phyloP scores from a whole-genome alignment of 1,284 basidiomycete genomes.

The Chiua sp. region DNA sequence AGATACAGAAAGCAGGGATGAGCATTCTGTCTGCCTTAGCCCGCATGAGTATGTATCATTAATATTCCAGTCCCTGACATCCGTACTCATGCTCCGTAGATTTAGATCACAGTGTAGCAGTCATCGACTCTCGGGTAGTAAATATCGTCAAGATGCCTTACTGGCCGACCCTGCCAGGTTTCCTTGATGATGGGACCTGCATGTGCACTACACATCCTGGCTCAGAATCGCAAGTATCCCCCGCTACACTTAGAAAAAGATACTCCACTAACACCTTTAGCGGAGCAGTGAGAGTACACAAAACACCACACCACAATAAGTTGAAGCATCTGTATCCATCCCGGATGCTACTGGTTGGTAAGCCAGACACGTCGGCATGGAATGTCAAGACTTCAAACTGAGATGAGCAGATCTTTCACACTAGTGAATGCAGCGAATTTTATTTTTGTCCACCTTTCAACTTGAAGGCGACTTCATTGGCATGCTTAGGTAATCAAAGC shows the following conservation, averaged over 20 bases:
- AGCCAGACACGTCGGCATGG: constrained; percentile 17
- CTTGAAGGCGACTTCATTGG: too few species aligned
- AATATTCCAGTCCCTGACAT: neutral
- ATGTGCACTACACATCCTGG: too few species aligned
- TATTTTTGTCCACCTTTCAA: too few species aligned
- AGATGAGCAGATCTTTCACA: constrained; percentile 7
- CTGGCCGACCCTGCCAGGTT: too few species aligned
- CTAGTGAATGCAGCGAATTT: too few species aligned
- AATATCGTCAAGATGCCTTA: constrained; percentile 12
- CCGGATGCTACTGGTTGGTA: constrained; percentile 22
- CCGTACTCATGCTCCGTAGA: neutral
- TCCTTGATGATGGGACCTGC: too few species aligned
- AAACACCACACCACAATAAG: constrained; percentile 10
- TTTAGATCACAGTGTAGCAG: constrained; percentile 4
- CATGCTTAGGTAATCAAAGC: constrained; percentile 30
- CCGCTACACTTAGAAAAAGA: too few species aligned
- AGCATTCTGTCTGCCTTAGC: constrained; percentile 13
- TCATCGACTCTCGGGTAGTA: neutral
- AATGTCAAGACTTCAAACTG: constrained; percentile 24
- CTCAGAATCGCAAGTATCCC: neutral
- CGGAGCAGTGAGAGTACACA: constrained; percentile 9
- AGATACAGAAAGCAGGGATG: constrained; percentile 8
- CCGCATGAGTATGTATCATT: constrained; percentile 3
- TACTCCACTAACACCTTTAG: constrained; percentile 3
- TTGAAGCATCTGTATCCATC: constrained; percentile 25